Evolutionary conservation across 371 early-diverging fungal species (phyloP).

Genomic region (Capniomyces stellatus): DNA sequence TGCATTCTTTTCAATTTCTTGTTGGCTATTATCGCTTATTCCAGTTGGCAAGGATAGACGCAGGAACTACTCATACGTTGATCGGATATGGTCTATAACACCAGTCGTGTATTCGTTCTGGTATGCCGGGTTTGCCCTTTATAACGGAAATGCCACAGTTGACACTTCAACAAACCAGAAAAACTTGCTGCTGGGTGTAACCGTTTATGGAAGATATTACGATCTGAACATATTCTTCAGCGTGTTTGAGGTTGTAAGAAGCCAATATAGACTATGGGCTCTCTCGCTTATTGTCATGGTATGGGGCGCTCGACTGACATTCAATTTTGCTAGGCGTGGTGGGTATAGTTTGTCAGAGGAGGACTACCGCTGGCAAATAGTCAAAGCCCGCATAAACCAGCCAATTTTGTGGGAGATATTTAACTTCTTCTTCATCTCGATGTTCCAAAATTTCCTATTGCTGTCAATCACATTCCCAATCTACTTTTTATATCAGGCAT

Average conservation of each 20-base stretch:
- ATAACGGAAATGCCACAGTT: conserved; percentile 6
- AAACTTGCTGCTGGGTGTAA: background rate
- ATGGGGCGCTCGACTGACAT: conserved; percentile 70
- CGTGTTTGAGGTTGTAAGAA: background rate
- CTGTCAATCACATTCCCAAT: conserved; percentile 28
- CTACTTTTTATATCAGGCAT: conserved; percentile 7
- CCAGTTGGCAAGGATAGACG: conserved; percentile 2
- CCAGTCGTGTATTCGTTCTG: conserved; percentile 41
- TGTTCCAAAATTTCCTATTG: conserved; percentile 36
- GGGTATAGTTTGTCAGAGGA: conserved; percentile 50
- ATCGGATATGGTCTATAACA: conserved; percentile 49
- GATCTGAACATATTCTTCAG: background rate
- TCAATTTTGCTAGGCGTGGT: conserved; percentile 59
- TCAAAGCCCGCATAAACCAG: conserved; percentile 21
- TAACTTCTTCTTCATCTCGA: conserved; percentile 51
- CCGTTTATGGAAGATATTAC: background rate
- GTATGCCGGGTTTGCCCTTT: conserved; percentile 32
- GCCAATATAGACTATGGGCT: background rate
- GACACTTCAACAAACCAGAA: conserved; percentile 8
- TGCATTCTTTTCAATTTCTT: background rate
- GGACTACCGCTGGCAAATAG: conserved; percentile 57
- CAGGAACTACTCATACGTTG: conserved; percentile 28
- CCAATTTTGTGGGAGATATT: conserved; percentile 42
- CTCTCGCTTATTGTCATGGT: conserved; percentile 25
- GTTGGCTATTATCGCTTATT: background rate